Base-by-base conservation (phyloP, 805 yeast genomes). In the Myxozyma monticola region DNA sequence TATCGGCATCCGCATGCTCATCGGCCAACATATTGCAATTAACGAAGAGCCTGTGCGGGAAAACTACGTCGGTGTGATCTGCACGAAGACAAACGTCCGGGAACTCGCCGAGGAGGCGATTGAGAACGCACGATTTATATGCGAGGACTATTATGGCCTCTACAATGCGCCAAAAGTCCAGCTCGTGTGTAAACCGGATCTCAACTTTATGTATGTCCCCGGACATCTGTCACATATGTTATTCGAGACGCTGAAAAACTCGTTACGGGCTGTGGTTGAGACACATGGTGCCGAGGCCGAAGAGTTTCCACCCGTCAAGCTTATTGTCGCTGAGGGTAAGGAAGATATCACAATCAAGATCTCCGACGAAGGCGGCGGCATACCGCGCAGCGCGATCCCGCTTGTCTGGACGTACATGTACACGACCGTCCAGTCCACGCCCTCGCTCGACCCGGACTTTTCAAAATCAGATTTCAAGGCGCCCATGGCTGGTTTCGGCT, bases 401-500 rank as follows among this genome's bases (percentile, higher is more conserved):
- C 73, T 85, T 56, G 85, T 88, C 37, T 89, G 96, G 96, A 86
- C 96, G 0, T 88, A 88, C 66, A 76, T 89, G 67, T 88, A 88
- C 70, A 89, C 96, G 2, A 86, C 96, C 0, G 95, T 89, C 41
- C 81, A 81, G 60, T 76, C 80, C 45, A 77, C 85, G 4, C 91
- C 91, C 0, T 76, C 73, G 20, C 68, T 83, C 42, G 87, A 82
- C 52, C 76, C 78, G 1, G 84, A 80, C 35, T 66, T 71, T 34
- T 74, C 76, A 56, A 80, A 79, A 60, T 73, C 81, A 20, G 85
- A 83, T 51, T 84, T 85, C 70, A 79, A 79, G 64, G 95, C 95
- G 0, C 96, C 96, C 51, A 84, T 88, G 86, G 96, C 96, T 44
- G 96, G 96, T 0, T 84, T 85, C 59, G 96, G 96, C 25, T 90